Conservation (phyloP, 768 basidiomycete species). For the Termitomyces sp. region DNA sequence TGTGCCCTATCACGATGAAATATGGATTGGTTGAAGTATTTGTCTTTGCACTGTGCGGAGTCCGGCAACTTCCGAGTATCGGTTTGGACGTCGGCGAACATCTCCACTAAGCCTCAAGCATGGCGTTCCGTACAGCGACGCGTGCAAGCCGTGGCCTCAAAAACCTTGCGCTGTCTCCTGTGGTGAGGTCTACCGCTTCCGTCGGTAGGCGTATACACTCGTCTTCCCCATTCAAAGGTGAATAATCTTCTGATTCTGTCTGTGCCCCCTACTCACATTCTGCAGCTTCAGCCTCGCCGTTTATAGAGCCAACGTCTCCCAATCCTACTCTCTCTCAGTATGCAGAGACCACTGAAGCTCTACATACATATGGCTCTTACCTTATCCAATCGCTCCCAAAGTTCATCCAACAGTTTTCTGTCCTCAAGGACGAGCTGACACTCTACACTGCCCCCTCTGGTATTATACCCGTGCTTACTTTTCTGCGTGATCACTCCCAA, state of each 20-base stretch:
- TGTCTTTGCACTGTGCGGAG: neutral
- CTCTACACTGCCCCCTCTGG: conserved; percentile 83
- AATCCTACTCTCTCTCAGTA: conserved; percentile 77
- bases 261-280: neutral
- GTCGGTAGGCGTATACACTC: conserved; percentile 44
- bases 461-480: conserved; percentile 81
- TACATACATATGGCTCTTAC: conserved; percentile 93
- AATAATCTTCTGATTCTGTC: neutral
- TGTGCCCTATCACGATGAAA: neutral
- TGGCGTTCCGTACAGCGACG: conserved; percentile 45
- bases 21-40: neutral
- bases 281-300: conserved; percentile 71
- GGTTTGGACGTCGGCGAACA: conserved; percentile 2
- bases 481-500: conserved; percentile 93
- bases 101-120: conserved; percentile 17
- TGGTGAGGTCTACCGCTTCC: conserved; percentile 19
- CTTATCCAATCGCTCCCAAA: conserved; percentile 92
- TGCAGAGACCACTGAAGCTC: conserved; percentile 66
- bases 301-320: conserved; percentile 84
- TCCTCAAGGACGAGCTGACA: conserved; percentile 92
- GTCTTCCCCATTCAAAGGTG: conserved; percentile 48
- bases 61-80: conserved; percentile 19
- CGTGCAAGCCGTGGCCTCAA: conserved; percentile 41
- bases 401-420: conserved; percentile 96
- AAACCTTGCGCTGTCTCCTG: conserved; percentile 32